Evolutionary conservation across 495 filamentous ascomycete species (phyloP), one percentile per base, ranked within the genome.

Genomic region (Mycothermus thermophilus): DNA sequence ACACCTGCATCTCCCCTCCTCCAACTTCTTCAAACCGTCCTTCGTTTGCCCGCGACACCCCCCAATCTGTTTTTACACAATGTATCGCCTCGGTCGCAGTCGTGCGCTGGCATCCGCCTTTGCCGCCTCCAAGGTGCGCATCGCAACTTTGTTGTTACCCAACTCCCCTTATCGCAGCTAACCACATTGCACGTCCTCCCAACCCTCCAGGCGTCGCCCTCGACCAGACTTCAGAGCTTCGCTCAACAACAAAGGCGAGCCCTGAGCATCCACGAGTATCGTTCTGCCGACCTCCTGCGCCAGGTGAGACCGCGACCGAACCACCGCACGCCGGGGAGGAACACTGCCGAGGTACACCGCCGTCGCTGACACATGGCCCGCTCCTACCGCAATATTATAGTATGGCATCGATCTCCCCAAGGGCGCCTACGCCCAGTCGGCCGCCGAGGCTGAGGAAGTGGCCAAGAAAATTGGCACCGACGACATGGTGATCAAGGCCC

Each of bases 401-500:
- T 94, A 96, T 72, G 92, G 85, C 57, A 73, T 97, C 48, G 84
- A 82, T 47, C 81, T 93, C 19, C 90, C 90, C 32, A 77, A 79
- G 53, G 90, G 90, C 47, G 66, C 79, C 51, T 84, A 88, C 41
- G 90, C 90, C 41, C 74, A 69, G 48, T 77, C 72, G 22, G 75
- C 80, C 13, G 75, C 79, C 49, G 92, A 96, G 64, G 90, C 90
- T 27, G 90, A 95, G 69, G 71, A 72, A 44, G 72, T 94, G 46
- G 90, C 90, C 24, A 87, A 84, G 64, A 64, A 77, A 37, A 84
- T 97, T 53, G 83, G 78, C 47, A 82, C 79, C 48, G 90, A 93
- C 53, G 90, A 97, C 55, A 83, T 95, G 79, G 90, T 97, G 42
- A 95, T 97, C 72, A 97, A 97, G 74, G 90, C 90, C 37, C 90